Percentiles rank a stretch among this genome's conserved stretches.
Conservation (phyloP, 805 yeast species). For the Ogataea methanolica region DNA sequence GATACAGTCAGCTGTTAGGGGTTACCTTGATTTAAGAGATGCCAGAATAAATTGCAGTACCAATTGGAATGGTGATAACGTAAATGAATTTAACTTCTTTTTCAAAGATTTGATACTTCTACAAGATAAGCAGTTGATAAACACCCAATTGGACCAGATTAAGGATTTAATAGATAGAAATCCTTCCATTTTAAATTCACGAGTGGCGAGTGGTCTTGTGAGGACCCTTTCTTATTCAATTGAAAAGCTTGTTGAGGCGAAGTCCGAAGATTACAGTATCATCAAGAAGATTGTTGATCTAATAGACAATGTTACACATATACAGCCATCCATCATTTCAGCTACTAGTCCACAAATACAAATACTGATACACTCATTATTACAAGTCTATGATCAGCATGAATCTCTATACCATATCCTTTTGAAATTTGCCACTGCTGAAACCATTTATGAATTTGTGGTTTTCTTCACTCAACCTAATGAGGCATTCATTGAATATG, state of each 20-base stretch:
- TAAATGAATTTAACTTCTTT: conserved; percentile 29
- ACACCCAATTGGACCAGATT: conserved; percentile 6
- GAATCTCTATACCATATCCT: neutral
- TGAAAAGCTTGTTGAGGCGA: too few relatives aligned
- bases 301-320: too few relatives aligned
- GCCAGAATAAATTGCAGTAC: conserved; percentile 20
- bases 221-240: too few relatives aligned
- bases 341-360: too few relatives aligned
- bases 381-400: neutral
- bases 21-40: conserved; percentile 31
- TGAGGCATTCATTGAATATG: neutral
- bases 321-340: too few relatives aligned
- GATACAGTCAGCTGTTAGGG: conserved; percentile 48
- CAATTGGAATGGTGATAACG: conserved; percentile 21
- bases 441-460: conserved; percentile 1
- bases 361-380: neutral
- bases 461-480: neutral
- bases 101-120: conserved; percentile 13
- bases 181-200: neutral
- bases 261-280: too few relatives aligned
- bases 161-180: neutral
- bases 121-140: conserved; percentile 6
- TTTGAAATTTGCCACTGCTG: conserved; percentile 4
- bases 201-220: neutral
- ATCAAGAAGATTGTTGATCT: too few relatives aligned